These are phyloP conservation scores for Pythium angustatum DNA, from an alignment of 352 stramenopile genomes.

Conservation along the genomic window DNA sequence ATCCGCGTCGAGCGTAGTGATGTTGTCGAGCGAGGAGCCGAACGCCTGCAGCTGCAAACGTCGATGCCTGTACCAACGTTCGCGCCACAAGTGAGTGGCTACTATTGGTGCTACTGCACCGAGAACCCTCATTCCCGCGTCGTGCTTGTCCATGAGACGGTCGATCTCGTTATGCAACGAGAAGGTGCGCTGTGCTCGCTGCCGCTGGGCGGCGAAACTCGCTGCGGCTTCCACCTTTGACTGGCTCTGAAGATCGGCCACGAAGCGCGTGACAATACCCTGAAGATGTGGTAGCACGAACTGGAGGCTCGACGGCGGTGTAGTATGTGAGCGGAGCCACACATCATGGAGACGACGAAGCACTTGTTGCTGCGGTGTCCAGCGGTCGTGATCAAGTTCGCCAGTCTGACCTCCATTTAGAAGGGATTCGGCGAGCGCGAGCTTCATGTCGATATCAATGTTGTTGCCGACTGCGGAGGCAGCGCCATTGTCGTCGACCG, in stretches of 20 bases:
- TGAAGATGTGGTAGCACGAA: background rate
- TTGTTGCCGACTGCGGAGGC: background rate
- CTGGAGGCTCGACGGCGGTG: background rate
- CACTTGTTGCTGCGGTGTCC: background rate
- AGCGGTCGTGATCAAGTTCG: background rate
- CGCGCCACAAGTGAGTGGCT: background rate
- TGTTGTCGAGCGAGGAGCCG: background rate
- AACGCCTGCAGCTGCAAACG: background rate
- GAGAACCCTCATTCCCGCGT: too few species aligned
- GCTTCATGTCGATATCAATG: background rate
- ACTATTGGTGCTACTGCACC: background rate
- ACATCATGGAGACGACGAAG: background rate
- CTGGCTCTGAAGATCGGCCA: background rate
- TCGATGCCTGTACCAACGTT: background rate
- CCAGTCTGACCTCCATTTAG: background rate
- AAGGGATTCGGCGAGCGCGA: background rate
- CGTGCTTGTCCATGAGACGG: background rate
- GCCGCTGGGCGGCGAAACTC: background rate
- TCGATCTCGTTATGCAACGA: conserved; percentile 19
- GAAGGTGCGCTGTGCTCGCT: background rate
- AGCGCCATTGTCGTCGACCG: background rate
- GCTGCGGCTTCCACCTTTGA: background rate
- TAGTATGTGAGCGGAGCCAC: background rate
- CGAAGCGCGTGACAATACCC: background rate
- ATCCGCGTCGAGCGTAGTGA: background rate